These are phyloP conservation scores for Cicer bijugum DNA, from an alignment of 306 rosid genomes.

Conservation along the genomic window DNA sequence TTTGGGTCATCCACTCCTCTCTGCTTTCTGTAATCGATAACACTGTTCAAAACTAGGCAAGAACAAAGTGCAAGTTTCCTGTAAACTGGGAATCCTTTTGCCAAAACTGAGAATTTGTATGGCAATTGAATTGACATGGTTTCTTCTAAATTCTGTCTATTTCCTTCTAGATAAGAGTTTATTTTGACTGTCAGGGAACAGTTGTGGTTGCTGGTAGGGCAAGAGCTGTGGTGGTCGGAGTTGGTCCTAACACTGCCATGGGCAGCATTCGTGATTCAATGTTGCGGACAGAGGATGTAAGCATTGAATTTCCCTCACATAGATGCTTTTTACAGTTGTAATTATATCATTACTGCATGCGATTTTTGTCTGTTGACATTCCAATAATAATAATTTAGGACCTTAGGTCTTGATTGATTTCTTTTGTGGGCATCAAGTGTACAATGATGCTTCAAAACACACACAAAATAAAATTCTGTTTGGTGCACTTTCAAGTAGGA, in stretches of 20 bases:
- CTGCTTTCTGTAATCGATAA: not conserved
- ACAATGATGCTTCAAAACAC: slow-evolving; percentile 16
- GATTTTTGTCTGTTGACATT: slow-evolving; percentile 37
- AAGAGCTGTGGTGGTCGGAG: slow-evolving; percentile 91
- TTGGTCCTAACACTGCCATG: slow-evolving; percentile 96
- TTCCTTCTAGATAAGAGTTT: slow-evolving; percentile 13
- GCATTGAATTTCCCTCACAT: slow-evolving; percentile 40
- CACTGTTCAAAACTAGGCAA: slow-evolving; percentile 32
- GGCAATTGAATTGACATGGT: slow-evolving; percentile 12
- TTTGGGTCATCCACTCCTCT: not conserved
- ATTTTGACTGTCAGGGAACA: slow-evolving; percentile 75
- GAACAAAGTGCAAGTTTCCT: slow-evolving; percentile 37
- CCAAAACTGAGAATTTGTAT: slow-evolving; percentile 10
- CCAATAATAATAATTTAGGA: slow-evolving; percentile 1
- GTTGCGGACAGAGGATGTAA: slow-evolving; percentile 94
- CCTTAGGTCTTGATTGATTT: slow-evolving; percentile 36
- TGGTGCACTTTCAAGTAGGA: slow-evolving; percentile 24
- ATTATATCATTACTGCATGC: slow-evolving; percentile 28
- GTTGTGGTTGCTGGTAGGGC: slow-evolving; percentile 98
- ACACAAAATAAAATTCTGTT: slow-evolving; percentile 1
- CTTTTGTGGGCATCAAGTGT: slow-evolving; percentile 26
- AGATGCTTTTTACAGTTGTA: slow-evolving; percentile 28
- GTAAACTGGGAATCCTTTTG: slow-evolving; percentile 21
- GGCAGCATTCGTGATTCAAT: slow-evolving; percentile 91
- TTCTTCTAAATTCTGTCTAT: slow-evolving; percentile 10